Conservation (phyloP, 345 rosid genomes). For the Theobroma cacao region DNA sequence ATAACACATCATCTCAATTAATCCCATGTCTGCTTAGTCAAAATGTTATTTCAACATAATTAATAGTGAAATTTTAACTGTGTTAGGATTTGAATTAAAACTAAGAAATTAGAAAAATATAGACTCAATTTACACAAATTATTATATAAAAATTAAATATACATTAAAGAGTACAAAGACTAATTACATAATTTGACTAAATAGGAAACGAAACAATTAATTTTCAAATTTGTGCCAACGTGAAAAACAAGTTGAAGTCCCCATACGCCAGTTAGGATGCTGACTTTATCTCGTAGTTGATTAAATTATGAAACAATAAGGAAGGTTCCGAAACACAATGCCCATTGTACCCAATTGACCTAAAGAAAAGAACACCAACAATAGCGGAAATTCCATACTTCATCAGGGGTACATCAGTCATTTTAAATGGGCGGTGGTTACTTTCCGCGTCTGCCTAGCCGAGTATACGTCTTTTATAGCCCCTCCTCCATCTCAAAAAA, state of each 20-base stretch:
- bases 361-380: background rate
- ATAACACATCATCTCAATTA: no score
- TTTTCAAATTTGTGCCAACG: background rate
- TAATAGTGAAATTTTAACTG: no score
- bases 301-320: background rate
- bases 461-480: background rate
- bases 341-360: background rate
- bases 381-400: background rate
- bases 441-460: slow-evolving; percentile 9
- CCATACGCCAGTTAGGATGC: background rate
- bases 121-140: no score
- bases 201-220: no score
- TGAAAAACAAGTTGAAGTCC: background rate
- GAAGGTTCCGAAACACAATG: background rate
- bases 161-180: no score
- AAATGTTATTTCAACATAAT: no score
- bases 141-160: no score
- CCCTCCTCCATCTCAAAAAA: background rate
- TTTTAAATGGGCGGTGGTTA: background rate
- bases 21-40: no score
- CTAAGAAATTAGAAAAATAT: no score
- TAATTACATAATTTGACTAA: no score
- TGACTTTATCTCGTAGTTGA: background rate
- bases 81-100: no score
- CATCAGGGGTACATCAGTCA: slow-evolving; percentile 6